Evolutionary conservation across 1,284 basidiomycete genomes (phyloP).

Genomic region (Ustilago crameri): DNA sequence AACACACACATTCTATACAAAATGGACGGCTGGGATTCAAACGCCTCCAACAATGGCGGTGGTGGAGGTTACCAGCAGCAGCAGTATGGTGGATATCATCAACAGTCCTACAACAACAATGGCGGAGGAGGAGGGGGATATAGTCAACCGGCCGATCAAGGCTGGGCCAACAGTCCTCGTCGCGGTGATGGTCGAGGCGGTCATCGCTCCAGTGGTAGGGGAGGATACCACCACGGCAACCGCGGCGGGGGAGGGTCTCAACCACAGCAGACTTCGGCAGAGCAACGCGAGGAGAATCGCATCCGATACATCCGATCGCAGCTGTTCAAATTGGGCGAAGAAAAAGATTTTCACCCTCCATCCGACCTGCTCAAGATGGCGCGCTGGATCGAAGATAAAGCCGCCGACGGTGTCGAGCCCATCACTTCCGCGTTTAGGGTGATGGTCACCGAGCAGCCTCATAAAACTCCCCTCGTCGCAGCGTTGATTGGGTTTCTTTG

Average conservation of each 20-base stretch:
- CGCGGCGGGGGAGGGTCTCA: conserved; percentile 13
- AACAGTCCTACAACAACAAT: conserved; percentile 18
- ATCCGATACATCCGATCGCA: conserved; percentile 43
- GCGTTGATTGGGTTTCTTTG: conserved; percentile 63
- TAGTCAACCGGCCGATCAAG: conserved; percentile 25
- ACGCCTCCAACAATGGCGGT: neutral
- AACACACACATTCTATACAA: neutral
- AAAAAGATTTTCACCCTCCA: conserved; percentile 53
- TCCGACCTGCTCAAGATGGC: conserved; percentile 57
- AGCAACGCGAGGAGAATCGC: conserved; percentile 45
- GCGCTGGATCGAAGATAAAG: conserved; percentile 57
- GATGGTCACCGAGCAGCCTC: conserved; percentile 62
- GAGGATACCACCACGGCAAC: conserved; percentile 21
- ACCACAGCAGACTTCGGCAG: conserved; percentile 18
- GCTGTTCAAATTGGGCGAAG: conserved; percentile 58
- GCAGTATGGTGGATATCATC: conserved; percentile 14
- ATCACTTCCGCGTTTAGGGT: conserved; percentile 55
- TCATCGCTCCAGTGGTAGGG: conserved; percentile 17
- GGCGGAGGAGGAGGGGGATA: conserved; percentile 5
- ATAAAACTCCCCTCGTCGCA: conserved; percentile 57
- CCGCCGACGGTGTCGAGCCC: conserved; percentile 38
- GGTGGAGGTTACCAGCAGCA: neutral
- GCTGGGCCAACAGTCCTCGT: conserved; percentile 42
- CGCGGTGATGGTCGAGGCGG: conserved; percentile 39
- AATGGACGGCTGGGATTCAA: conserved; percentile 38